phyloP scores from a whole-genome alignment of 345 rosid species.

The Eucalyptus victrix region DNA sequence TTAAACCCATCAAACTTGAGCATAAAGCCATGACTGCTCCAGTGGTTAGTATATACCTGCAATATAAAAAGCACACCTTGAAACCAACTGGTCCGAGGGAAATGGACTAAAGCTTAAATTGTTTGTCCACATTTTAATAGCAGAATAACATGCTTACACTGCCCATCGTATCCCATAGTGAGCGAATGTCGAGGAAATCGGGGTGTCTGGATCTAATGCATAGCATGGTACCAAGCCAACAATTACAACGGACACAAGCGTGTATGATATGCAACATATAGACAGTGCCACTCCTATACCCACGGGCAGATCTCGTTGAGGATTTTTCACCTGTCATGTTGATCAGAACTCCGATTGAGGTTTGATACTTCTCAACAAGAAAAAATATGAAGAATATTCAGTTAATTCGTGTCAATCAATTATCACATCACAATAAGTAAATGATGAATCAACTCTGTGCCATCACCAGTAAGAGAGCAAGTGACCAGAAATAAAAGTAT shows the following conservation, averaged over 20 bases:
- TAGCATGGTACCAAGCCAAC: slow-evolving; percentile 94
- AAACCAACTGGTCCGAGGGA: neutral
- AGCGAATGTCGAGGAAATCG: slow-evolving; percentile 90
- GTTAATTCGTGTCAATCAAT: neutral
- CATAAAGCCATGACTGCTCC: slow-evolving; percentile 95
- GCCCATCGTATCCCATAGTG: slow-evolving; percentile 89
- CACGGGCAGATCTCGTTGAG: slow-evolving; percentile 90
- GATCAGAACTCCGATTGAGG: neutral
- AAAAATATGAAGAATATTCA: neutral
- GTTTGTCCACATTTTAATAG: neutral
- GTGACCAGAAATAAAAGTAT: neutral
- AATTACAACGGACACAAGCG: slow-evolving; percentile 81
- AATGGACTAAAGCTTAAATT: neutral
- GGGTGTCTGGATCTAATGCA: slow-evolving; percentile 96
- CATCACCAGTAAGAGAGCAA: neutral
- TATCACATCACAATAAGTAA: neutral
- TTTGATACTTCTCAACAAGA: neutral
- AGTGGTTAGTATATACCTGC: slow-evolving; percentile 63
- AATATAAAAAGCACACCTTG: neutral
- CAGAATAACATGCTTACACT: slow-evolving; percentile 41
- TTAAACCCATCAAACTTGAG: slow-evolving; percentile 86
- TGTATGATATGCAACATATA: slow-evolving; percentile 70
- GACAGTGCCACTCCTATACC: slow-evolving; percentile 86
- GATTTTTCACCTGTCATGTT: slow-evolving; percentile 73
- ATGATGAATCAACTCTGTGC: neutral